Evolutionary conservation across 805 yeast genomes (phyloP).

Genomic region (Teunomyces lycoperdinae): DNA sequence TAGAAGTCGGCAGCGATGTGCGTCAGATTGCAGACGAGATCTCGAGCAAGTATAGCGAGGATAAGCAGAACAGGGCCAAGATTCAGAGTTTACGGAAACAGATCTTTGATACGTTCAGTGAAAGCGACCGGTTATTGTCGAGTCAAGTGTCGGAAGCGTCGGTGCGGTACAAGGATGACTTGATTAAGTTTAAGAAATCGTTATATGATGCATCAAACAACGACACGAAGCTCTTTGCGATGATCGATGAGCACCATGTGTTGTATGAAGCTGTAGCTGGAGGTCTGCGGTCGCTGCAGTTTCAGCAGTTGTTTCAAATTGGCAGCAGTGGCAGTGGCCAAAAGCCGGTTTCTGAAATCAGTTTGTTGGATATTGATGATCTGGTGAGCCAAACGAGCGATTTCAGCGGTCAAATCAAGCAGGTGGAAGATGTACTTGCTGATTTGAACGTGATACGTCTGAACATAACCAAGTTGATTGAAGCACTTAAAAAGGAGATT

Average conservation of each 20-base stretch:
- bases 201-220: slow-evolving; percentile 59
- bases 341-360: slow-evolving; percentile 27
- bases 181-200: slow-evolving; percentile 56
- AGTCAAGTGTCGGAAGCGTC: slow-evolving; percentile 7
- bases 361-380: slow-evolving; percentile 71
- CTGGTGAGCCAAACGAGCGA: slow-evolving; percentile 20
- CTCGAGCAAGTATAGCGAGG: slow-evolving; percentile 26
- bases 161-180: slow-evolving; percentile 45
- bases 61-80: slow-evolving; percentile 29
- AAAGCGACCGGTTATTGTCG: slow-evolving; percentile 28
- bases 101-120: slow-evolving; percentile 33
- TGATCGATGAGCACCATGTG: slow-evolving; percentile 36
- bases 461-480: slow-evolving; percentile 60
- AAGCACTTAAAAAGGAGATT: slow-evolving; percentile 64
- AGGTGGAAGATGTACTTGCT: slow-evolving; percentile 55
- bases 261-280: slow-evolving; percentile 29
- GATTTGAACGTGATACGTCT: slow-evolving; percentile 60
- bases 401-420: slow-evolving; percentile 36
- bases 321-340: not conserved
- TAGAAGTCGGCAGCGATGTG: slow-evolving; percentile 26
- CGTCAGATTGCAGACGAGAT: slow-evolving; percentile 21
- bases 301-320: slow-evolving; percentile 28
- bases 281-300: slow-evolving; percentile 43
- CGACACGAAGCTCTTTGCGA: slow-evolving; percentile 51
- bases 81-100: slow-evolving; percentile 32